Evolutionary conservation across 2,329 filamentous ascomycete species (phyloP).

Genomic region (Venturia asperata): DNA sequence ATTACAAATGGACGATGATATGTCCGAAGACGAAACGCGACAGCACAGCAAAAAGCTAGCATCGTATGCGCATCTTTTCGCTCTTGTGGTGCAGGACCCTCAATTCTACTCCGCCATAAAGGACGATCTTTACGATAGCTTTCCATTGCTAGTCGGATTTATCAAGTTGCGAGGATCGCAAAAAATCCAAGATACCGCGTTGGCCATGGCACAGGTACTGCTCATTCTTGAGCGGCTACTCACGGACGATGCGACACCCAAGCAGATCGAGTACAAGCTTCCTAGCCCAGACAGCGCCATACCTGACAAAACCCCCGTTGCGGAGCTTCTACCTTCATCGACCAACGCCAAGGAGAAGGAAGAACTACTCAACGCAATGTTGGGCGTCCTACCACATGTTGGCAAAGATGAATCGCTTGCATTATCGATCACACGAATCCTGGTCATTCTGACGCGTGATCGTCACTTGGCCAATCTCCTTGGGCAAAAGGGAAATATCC

Average conservation of each 20-base stretch:
- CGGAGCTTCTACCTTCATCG: slow-evolving; percentile 47
- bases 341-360: slow-evolving; percentile 59
- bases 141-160: slow-evolving; percentile 69
- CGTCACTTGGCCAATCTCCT: slow-evolving; percentile 67
- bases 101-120: slow-evolving; percentile 73
- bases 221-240: slow-evolving; percentile 84
- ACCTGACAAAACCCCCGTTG: slow-evolving; percentile 46
- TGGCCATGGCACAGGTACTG: slow-evolving; percentile 87
- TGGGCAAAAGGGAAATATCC: slow-evolving; percentile 81
- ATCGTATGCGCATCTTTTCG: slow-evolving; percentile 86
- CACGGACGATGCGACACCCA: slow-evolving; percentile 79
- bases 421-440: slow-evolving; percentile 70
- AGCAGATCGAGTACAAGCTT: slow-evolving; percentile 62
- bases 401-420: slow-evolving; percentile 83
- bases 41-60: slow-evolving; percentile 64
- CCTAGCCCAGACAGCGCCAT: slow-evolving; percentile 40
- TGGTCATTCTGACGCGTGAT: slow-evolving; percentile 80
- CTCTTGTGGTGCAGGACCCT: slow-evolving; percentile 75
- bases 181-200: slow-evolving; percentile 69
- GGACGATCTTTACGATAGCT: slow-evolving; percentile 67
- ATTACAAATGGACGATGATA: slow-evolving; percentile 50
- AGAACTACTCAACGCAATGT: slow-evolving; percentile 66
- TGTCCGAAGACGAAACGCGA: slow-evolving; percentile 32
- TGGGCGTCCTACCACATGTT: slow-evolving; percentile 76
- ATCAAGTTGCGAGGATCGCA: slow-evolving; percentile 63